A percentile compares a stretch with the other conserved stretches of the same genome.
Evolutionary conservation across 768 basidiomycete genomes (phyloP).

Genomic region (Mrakia frigida): DNA sequence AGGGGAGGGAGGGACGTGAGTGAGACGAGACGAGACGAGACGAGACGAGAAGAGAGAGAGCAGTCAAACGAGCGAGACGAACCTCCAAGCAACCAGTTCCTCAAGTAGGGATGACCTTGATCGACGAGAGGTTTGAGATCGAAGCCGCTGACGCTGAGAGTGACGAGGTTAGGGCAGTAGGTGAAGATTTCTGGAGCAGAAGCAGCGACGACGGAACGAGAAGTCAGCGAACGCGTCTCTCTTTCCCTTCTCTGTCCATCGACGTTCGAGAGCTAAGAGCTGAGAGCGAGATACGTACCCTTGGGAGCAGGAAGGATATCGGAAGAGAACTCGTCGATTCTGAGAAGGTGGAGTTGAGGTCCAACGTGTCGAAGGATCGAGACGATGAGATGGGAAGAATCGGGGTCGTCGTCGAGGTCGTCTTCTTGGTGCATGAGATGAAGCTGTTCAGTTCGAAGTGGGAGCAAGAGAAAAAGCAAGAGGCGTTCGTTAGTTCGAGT

Average conservation of each 20-base stretch:
- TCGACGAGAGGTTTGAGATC: constrained; percentile 12
- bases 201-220: neutral
- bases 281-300: neutral
- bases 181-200: constrained; percentile 13
- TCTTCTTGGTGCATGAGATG: constrained; percentile 27
- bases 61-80: neutral
- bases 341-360: constrained; percentile 21
- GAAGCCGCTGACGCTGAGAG: constrained; percentile 17
- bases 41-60: too few species aligned
- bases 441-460: constrained; percentile 12
- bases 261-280: neutral
- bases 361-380: constrained; percentile 16
- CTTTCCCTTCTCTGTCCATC: neutral
- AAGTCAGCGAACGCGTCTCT: neutral
- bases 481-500: neutral
- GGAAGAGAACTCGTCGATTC: constrained; percentile 22
- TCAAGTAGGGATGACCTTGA: neutral
- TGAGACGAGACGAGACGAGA: neutral
- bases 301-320: constrained; percentile 23
- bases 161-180: constrained; percentile 25
- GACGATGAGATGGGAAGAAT: constrained; percentile 11
- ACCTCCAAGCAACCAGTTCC: constrained; percentile 17
- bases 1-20: too few species aligned
- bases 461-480: neutral
- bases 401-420: constrained; percentile 19